Conservation (phyloP, 75 land plant genomes). For the Pinus tabuliformis region DNA sequence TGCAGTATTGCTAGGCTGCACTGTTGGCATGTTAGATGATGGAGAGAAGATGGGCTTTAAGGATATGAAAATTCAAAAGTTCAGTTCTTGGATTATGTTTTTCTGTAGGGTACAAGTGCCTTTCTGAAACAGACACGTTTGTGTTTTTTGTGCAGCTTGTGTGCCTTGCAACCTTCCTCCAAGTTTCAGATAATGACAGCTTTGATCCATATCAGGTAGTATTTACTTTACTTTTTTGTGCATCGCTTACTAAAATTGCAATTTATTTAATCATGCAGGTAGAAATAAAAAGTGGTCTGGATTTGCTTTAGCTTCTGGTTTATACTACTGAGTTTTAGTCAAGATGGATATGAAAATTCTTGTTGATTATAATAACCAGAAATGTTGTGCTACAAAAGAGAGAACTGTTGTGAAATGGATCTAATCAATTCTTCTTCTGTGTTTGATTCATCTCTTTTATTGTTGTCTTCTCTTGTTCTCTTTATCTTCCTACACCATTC, state of each 20-base stretch:
- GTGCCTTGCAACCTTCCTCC: constrained; percentile 91
- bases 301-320: neutral
- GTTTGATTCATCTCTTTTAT: neutral
- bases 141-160: constrained; percentile 64
- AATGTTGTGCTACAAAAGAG: neutral
- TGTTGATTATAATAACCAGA: neutral
- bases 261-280: neutral
- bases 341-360: neutral
- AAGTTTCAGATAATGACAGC: constrained; percentile 88
- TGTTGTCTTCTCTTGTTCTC: neutral
- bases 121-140: neutral
- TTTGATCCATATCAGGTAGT: constrained; percentile 89
- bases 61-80: too few species aligned
- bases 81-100: too few species aligned
- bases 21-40: too few species aligned
- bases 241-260: neutral
- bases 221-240: neutral
- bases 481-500: neutral
- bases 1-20: too few species aligned
- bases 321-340: neutral
- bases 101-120: too few species aligned
- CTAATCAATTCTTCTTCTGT: neutral
- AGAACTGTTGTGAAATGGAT: neutral
- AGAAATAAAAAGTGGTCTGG: neutral
- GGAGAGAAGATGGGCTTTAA: too few species aligned